These are phyloP conservation scores for Cucumis cinereus DNA, from an alignment of 306 rosid genomes.

Conservation along the genomic window DNA sequence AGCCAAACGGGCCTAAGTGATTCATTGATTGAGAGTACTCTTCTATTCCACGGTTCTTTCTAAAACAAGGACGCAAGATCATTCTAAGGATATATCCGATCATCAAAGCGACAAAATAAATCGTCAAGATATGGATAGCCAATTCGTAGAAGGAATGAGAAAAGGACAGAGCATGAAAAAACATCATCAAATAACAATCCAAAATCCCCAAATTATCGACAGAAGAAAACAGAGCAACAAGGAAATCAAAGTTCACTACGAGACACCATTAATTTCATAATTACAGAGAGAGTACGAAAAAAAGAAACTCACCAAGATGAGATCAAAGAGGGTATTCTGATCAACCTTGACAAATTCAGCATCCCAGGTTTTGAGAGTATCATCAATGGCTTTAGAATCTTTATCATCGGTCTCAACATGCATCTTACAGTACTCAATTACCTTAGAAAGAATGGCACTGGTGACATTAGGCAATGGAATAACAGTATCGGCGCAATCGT, in stretches of 20 bases:
- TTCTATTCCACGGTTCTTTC: too few species aligned
- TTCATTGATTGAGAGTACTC: too few species aligned
- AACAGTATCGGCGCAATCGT: not conserved
- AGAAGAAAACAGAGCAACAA: not conserved
- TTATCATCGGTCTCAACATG: conserved; percentile 11
- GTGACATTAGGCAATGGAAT: conserved; percentile 17
- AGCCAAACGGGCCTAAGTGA: too few species aligned
- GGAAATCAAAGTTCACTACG: not conserved
- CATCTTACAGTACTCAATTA: conserved; percentile 21
- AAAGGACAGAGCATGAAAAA: not conserved
- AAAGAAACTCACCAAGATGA: conserved; percentile 13
- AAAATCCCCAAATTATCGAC: not conserved
- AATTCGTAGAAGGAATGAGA: not conserved
- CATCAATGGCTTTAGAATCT: not conserved
- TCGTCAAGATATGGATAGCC: not conserved
- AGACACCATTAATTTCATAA: too few species aligned
- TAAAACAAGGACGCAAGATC: not conserved
- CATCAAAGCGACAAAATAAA: not conserved
- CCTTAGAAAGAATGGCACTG: conserved; percentile 10
- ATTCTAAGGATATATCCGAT: not conserved
- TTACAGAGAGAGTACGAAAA: too few species aligned
- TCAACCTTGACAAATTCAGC: conserved; percentile 12
- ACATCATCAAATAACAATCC: not conserved
- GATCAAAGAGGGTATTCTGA: conserved; percentile 12
- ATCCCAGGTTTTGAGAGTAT: conserved; percentile 16